Evolutionary conservation across 768 basidiomycete genomes (phyloP).

Genomic region (Termitomyces sp.): DNA sequence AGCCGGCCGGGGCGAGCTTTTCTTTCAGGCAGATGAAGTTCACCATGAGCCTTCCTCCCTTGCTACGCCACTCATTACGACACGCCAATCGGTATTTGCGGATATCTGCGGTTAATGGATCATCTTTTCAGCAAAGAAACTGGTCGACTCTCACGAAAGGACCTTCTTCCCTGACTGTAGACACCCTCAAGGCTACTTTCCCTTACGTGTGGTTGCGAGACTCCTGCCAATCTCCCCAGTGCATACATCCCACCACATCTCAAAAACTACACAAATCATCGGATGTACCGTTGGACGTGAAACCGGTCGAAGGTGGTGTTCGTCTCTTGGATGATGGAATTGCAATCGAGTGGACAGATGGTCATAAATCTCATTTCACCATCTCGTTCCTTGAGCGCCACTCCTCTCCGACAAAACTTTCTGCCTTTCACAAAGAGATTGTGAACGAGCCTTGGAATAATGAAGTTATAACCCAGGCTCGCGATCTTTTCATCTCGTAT

Average conservation of each 20-base stretch:
- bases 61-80: background rate
- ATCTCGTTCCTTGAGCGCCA: conserved; percentile 46
- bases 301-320: conserved; percentile 43
- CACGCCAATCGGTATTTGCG: background rate
- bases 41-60: background rate
- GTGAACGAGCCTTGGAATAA: conserved; percentile 15
- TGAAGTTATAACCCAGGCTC: conserved; percentile 16
- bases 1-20: too few relatives aligned
- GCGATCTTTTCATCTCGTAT: conserved; percentile 58
- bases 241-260: conserved; percentile 72
- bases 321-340: conserved; percentile 44
- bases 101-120: background rate
- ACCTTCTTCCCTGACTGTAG: conserved; percentile 32
- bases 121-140: background rate
- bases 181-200: conserved; percentile 45
- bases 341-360: conserved; percentile 54
- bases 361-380: conserved; percentile 57
- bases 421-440: conserved; percentile 20
- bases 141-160: conserved; percentile 25
- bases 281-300: conserved; percentile 54
- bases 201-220: conserved; percentile 84
- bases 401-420: conserved; percentile 28
- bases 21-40: too few relatives aligned
- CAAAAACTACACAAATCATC: conserved; percentile 78
- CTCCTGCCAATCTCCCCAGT: conserved; percentile 66